Percentiles rank a stretch among this genome's conserved stretches.
Conservation (phyloP, 1,139 yeast genomes). For the Lodderomyces pseudojiufengensis region DNA sequence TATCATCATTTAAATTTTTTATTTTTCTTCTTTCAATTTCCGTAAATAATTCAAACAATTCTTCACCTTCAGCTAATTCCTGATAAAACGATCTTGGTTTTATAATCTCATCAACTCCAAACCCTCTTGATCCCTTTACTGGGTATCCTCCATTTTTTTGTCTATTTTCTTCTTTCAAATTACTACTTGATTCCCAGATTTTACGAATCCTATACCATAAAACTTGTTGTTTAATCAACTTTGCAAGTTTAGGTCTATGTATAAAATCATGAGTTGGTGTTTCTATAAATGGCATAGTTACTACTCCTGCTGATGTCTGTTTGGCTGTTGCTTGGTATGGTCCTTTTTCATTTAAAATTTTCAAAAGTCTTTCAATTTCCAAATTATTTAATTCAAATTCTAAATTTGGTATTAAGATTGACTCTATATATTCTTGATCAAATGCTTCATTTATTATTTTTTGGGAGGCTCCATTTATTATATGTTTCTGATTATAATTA, state of each 20-base stretch:
- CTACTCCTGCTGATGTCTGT: constrained; percentile 31
- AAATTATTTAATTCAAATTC: constrained; percentile 35
- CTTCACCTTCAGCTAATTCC: constrained; percentile 28
- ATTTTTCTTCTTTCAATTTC: constrained; percentile 8
- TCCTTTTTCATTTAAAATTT: constrained; percentile 31
- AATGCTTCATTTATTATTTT: constrained; percentile 17
- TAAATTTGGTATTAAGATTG: constrained; percentile 34
- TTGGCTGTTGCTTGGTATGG: constrained; percentile 34
- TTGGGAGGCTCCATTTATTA: constrained; percentile 5
- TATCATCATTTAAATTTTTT: background rate
- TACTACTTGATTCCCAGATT: constrained; percentile 12
- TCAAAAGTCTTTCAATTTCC: constrained; percentile 18
- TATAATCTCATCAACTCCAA: constrained; percentile 25
- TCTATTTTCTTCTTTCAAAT: constrained; percentile 9
- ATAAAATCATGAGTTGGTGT: constrained; percentile 23
- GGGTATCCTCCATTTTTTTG: constrained; percentile 26
- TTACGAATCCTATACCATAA: constrained; percentile 25
- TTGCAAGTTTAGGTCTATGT: constrained; percentile 26
- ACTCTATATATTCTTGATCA: constrained; percentile 32
- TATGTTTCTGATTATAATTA: constrained; percentile 5
- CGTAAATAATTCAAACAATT: constrained; percentile 33
- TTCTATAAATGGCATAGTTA: constrained; percentile 26
- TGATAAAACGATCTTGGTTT: constrained; percentile 29
- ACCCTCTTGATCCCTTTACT: constrained; percentile 29
- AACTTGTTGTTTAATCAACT: constrained; percentile 32